Base-by-base conservation (phyloP, 1,284 basidiomycete species). In the Trametes pubescens region DNA sequence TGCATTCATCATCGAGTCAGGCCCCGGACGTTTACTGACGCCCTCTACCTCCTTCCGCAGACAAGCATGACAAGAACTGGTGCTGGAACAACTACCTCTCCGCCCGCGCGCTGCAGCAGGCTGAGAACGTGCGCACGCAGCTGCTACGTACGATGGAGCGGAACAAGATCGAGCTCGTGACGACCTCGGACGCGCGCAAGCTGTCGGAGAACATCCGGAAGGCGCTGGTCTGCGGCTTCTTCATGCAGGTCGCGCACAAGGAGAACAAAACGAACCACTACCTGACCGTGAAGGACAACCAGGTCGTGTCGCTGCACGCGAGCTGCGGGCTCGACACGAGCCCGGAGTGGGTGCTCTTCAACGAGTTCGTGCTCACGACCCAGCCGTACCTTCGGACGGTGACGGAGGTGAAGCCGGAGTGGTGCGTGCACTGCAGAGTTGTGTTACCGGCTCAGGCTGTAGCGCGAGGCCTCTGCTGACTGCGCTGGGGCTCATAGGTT, bases 201-300 rank as follows among this genome's bases (percentile, higher is more conserved):
- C 88, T 94, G 74, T 94, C 89, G 79, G 74, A 81, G 64, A 92
- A 93, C 72, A 91, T 99, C 64, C 88, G 94, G 34, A 90, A 92
- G 77, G 91, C 93, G 1, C 83, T 99, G 48, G 91, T 94, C 0
- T 94, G 92, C 73, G 97, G 96, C 0, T 99, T 95, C 84, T 99
- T 99, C 81, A 98, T 98, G 97, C 97, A 99, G 76, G 90, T 97
- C 9, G 97, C 96, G 6, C 95, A 98, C 78, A 95, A 94, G 76
- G 94, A 96, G 74, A 94, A 94, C n/a, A 93, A 95, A 72, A 95
- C 94, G 81, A 88, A 88, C 2, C 85, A 82, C 62, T 96, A 96
- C 76, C 74, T 90, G 68, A 99, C 96, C 0, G 89, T 98, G 68
- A 99, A 98, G 80, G 96, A 99, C 76, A 95, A 96, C 73, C 72